A percentile compares a stretch with the other conserved stretches of the same genome.
Conservation (phyloP, 2,329 filamentous ascomycete species). For the Xylariaceae sp. region DNA sequence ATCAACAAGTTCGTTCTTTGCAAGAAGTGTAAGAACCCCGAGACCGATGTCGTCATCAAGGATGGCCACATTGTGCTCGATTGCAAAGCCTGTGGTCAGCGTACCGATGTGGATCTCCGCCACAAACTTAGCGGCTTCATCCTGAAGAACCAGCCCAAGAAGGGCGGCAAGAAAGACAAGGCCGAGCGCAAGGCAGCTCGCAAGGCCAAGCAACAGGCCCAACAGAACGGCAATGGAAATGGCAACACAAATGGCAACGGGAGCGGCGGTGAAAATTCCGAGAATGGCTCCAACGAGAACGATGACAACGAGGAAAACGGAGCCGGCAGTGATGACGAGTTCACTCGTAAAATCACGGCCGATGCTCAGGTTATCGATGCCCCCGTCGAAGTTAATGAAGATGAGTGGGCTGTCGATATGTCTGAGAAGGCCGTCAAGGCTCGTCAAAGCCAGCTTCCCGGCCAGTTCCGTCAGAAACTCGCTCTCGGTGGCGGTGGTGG, state of each 20-base stretch:
- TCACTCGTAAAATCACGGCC: constrained; percentile 75
- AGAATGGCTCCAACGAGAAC: constrained; percentile 54
- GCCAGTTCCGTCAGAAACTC: constrained; percentile 88
- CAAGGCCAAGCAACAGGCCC: constrained; percentile 75
- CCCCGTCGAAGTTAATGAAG: constrained; percentile 67
- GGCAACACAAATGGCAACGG: constrained; percentile 50
- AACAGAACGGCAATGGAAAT: constrained; percentile 45
- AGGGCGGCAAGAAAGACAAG: constrained; percentile 92
- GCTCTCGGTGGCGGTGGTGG: constrained; percentile 56
- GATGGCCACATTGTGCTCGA: constrained; percentile 87
- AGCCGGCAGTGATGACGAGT: constrained; percentile 84
- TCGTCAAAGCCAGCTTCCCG: constrained; percentile 87
- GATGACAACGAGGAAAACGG: constrained; percentile 55
- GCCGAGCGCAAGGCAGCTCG: constrained; percentile 85
- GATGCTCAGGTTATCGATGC: constrained; percentile 47
- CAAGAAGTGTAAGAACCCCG: constrained; percentile 99
- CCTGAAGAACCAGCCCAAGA: constrained; percentile 87
- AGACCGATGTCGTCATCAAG: constrained; percentile 94
- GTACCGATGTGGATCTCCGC: constrained; percentile 83
- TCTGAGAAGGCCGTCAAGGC: constrained; percentile 93
- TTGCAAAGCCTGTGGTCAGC: constrained; percentile 97
- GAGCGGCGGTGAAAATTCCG: constrained; percentile 60
- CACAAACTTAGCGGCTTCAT: constrained; percentile 97
- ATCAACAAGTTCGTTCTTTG: constrained; percentile 98
- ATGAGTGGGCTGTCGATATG: constrained; percentile 95